These are phyloP conservation scores for Syncephalastrum sp. DNA, from an alignment of 371 early-diverging fungal species.

Conservation along the genomic window DNA sequence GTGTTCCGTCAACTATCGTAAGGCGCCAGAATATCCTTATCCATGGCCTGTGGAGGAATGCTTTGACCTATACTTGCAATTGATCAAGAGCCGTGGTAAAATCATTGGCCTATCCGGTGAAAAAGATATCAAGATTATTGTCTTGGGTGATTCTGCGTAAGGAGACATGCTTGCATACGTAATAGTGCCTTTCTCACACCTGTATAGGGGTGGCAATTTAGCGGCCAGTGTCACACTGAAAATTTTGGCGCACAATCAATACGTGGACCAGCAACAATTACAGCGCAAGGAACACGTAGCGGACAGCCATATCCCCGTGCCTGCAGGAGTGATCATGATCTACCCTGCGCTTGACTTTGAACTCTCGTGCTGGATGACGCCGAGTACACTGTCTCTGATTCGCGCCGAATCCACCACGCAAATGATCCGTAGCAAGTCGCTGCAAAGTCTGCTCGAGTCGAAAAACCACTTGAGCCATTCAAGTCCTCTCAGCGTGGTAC, in stretches of 20 bases:
- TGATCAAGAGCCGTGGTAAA: slow-evolving; percentile 66
- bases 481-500: slow-evolving; percentile 54
- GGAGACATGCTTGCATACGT: slow-evolving; percentile 15
- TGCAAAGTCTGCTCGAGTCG: slow-evolving; percentile 48
- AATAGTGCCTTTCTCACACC: neutral
- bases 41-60: slow-evolving; percentile 93
- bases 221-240: slow-evolving; percentile 69
- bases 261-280: slow-evolving; percentile 6
- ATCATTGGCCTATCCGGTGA: slow-evolving; percentile 69
- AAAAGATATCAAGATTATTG: slow-evolving; percentile 51
- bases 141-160: slow-evolving; percentile 96
- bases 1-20: slow-evolving; percentile 87
- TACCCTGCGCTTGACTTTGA: slow-evolving; percentile 92
- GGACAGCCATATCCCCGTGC: slow-evolving; percentile 20
- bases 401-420: slow-evolving; percentile 41
- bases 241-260: slow-evolving; percentile 55
- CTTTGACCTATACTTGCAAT: slow-evolving; percentile 80
- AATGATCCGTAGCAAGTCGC: slow-evolving; percentile 64
- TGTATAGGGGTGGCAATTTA: slow-evolving; percentile 75
- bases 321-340: slow-evolving; percentile 75
- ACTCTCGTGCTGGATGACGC: slow-evolving; percentile 88
- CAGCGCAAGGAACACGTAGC: slow-evolving; percentile 29
- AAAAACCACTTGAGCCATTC: slow-evolving; percentile 59
- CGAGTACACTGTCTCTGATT: slow-evolving; percentile 57
- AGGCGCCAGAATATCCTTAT: slow-evolving; percentile 95